phyloP scores from a whole-genome alignment of 768 basidiomycete species.

The Pleurotus tuber-regium region DNA sequence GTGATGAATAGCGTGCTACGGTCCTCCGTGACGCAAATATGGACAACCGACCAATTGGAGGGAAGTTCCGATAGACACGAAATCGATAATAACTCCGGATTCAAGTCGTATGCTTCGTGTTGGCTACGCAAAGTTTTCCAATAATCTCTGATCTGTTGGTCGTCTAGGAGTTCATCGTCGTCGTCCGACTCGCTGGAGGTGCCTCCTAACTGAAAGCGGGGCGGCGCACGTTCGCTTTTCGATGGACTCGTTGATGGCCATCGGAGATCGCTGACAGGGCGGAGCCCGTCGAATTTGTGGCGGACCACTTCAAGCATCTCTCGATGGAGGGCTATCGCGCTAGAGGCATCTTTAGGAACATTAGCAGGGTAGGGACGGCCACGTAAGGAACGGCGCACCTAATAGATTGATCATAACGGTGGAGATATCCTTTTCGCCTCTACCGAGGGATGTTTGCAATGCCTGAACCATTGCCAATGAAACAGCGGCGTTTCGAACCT shows the following conservation, averaged over 20 bases:
- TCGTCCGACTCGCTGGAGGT: slow-evolving; percentile 34
- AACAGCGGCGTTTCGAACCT: slow-evolving; percentile 72
- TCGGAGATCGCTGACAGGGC: slow-evolving; percentile 57
- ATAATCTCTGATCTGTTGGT: slow-evolving; percentile 45
- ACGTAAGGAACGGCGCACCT: slow-evolving; percentile 33
- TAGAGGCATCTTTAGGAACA: slow-evolving; percentile 56
- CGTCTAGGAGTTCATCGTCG: slow-evolving; percentile 19
- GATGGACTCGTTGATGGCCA: slow-evolving; percentile 61
- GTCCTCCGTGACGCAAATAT: slow-evolving; percentile 81
- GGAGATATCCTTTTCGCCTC: slow-evolving; percentile 45
- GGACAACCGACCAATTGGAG: slow-evolving; percentile 77
- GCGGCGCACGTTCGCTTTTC: background rate
- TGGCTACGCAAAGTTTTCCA: slow-evolving; percentile 60
- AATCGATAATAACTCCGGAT: slow-evolving; percentile 38
- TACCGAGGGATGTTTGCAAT: slow-evolving; percentile 81
- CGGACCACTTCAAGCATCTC: slow-evolving; percentile 85
- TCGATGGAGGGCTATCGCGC: slow-evolving; percentile 75
- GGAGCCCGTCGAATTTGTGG: slow-evolving; percentile 54
- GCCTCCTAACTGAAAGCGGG: background rate
- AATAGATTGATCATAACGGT: slow-evolving; percentile 55
- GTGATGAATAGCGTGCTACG: slow-evolving; percentile 81
- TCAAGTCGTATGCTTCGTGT: slow-evolving; percentile 46
- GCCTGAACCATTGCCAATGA: slow-evolving; percentile 70
- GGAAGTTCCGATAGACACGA: slow-evolving; percentile 54
- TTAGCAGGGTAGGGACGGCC: background rate